Base-by-base conservation (phyloP, 2,329 filamentous ascomycete species). In the Huntiella decipiens region DNA sequence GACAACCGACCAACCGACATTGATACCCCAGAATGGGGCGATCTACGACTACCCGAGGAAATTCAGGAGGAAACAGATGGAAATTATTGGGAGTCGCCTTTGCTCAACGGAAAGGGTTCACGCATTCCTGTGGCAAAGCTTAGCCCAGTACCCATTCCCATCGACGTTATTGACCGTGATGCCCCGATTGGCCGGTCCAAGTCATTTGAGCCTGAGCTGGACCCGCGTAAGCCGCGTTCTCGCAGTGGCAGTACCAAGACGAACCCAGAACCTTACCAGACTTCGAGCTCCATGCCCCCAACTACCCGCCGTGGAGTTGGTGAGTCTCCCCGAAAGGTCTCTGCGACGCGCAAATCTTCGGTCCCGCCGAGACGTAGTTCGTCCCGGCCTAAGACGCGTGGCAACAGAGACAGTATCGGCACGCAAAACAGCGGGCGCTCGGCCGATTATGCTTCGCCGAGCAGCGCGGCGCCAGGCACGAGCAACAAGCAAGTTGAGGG, bases 101-200 rank as follows among this genome's bases (percentile, higher is more conserved):
- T 44, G 12, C 33, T 31, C 10, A 46, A 39, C 22, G 44, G 44
- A 11, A 80, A 70, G 62, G 73, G 67, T 64, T 94, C 88, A 38
- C 77, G 84, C 45, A 95, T 98, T 57, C 91, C 91, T 1, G 70
- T 96, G 34, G 77, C 85, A 28, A 87, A 84, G 55, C 66, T 73
- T 11, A 94, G 84, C 57, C 81, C 82, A 2, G 71, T 76, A 15
- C 85, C 86, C 8, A 78, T 92, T 49, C 73, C 82, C 2, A 60
- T 72, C 44, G 74, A 80, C 43, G 74, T 79, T 52, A 66, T 84
- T 39, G 86, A 88, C 53, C 74, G 86, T 52, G 80, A 85, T 54
- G 77, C 74, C 17, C 77, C 76, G 16, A 66, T 79, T 38, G 64
- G 70, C 46, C 74, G 86, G 47, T 47, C 48, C 19, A 50, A 47